phyloP scores from a whole-genome alignment of 257 asterid genomes.

The Solanum gracilifrons region DNA sequence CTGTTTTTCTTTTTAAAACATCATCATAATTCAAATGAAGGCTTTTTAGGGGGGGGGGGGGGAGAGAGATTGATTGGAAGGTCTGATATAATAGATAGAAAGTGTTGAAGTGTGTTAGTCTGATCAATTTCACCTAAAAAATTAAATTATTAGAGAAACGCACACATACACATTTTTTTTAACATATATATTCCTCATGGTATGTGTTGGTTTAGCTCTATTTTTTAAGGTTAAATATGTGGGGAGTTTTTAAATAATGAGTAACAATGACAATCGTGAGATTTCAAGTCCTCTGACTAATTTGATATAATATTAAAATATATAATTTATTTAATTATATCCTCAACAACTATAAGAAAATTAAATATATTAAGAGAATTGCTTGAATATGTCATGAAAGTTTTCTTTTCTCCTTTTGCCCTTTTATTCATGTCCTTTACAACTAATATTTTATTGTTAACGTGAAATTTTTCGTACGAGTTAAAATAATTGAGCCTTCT shows the following conservation, averaged over 20 bases:
- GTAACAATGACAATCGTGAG: too few relatives aligned
- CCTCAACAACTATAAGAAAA: rapidly evolving
- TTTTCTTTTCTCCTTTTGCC: neutral
- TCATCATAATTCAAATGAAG: neutral
- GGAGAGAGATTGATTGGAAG: neutral
- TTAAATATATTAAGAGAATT: neutral
- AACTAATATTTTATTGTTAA: too few relatives aligned
- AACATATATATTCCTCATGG: neutral
- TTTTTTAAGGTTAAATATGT: neutral
- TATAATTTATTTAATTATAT: neutral
- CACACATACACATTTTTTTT: neutral
- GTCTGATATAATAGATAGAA: neutral
- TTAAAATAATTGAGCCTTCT: too few relatives aligned
- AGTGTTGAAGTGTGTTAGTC: neutral
- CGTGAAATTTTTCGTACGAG: neutral
- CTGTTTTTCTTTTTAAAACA: neutral
- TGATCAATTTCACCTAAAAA: neutral
- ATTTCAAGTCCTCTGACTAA: too few relatives aligned
- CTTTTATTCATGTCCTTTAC: neutral
- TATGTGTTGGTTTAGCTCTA: neutral
- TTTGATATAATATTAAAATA: neutral
- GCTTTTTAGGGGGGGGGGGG: neutral
- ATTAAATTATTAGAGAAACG: neutral
- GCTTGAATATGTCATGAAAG: neutral
- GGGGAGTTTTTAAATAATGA: too few relatives aligned